Conservation (phyloP, 2,329 filamentous ascomycete genomes). For the Lecanicillium sp. region DNA sequence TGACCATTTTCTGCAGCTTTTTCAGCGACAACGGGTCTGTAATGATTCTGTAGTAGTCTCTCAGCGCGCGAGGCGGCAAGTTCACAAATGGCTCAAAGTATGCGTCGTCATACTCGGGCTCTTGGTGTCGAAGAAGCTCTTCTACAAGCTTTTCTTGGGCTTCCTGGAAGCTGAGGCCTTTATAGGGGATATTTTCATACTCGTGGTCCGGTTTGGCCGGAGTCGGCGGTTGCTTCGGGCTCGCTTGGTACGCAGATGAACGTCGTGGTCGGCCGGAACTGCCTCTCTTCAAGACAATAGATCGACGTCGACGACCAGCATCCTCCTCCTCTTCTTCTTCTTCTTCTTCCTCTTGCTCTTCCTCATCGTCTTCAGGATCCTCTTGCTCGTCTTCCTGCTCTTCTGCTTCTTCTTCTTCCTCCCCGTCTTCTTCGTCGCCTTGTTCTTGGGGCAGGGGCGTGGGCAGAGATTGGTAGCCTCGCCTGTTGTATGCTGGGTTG, state of each 20-base stretch:
- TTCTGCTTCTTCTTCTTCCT: conserved; percentile 20
- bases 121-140: conserved; percentile 61
- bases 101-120: conserved; percentile 61
- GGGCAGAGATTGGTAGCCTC: conserved; percentile 60
- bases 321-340: conserved; percentile 23
- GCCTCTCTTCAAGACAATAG: conserved; percentile 31
- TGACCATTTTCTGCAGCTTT: conserved; percentile 67
- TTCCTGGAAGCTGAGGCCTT: conserved; percentile 69
- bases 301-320: conserved; percentile 13
- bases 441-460: conserved; percentile 60
- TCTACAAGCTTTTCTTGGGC: conserved; percentile 80
- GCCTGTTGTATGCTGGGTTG: conserved; percentile 71
- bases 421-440: conserved; percentile 13
- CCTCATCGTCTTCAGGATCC: conserved; percentile 17
- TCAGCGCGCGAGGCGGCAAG: conserved; percentile 64
- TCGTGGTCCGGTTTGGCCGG: conserved; percentile 40
- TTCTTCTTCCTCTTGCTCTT: conserved; percentile 18
- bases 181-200: conserved; percentile 52
- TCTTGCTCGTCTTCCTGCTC: conserved; percentile 25
- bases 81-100: conserved; percentile 69
- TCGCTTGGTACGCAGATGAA: conserved; percentile 22
- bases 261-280: conserved; percentile 24
- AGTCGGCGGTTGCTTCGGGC: conserved; percentile 26
- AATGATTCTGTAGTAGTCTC: conserved; percentile 83
- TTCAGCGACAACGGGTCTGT: conserved; percentile 72